Percentiles rank a stretch among this genome's conserved stretches.
phyloP scores from a whole-genome alignment of 805 yeast genomes.

The Candida lessepsii region DNA sequence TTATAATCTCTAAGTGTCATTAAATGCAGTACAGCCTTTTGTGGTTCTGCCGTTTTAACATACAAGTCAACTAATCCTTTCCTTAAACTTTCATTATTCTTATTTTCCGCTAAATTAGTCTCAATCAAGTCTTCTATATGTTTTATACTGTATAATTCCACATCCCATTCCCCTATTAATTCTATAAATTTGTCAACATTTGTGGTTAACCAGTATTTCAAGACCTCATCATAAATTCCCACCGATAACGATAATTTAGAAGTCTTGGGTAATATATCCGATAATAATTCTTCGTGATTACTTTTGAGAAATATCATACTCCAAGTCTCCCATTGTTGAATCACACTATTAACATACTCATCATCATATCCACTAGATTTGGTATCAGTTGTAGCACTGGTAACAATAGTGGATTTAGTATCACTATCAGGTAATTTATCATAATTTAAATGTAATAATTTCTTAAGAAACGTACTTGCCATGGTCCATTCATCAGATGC shows the following conservation, averaged over 20 bases:
- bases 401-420: conserved; percentile 30
- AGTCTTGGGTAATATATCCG: conserved; percentile 54
- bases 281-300: conserved; percentile 46
- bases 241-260: conserved; percentile 32
- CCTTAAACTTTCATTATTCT: conserved; percentile 28
- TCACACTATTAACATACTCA: conserved; percentile 22
- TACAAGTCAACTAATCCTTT: conserved; percentile 52
- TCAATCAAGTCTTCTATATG: conserved; percentile 48
- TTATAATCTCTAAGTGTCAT: conserved; percentile 52
- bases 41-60: conserved; percentile 55
- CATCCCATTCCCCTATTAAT: conserved; percentile 58
- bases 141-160: conserved; percentile 47
- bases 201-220: conserved; percentile 45
- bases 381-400: conserved; percentile 19
- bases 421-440: conserved; percentile 28
- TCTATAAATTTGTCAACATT: conserved; percentile 34
- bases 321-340: conserved; percentile 65
- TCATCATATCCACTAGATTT: conserved; percentile 21
- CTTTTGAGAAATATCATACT: conserved; percentile 50
- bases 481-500: conserved; percentile 50
- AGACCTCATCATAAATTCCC: conserved; percentile 39
- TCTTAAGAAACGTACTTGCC: conserved; percentile 50
- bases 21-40: conserved; percentile 63
- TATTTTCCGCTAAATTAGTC: conserved; percentile 30
- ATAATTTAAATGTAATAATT: conserved; percentile 19